Percentiles rank a stretch among this genome's conserved stretches.
phyloP scores from a whole-genome alignment of 106 monocot genomes.

The Dendrobium nobile region DNA sequence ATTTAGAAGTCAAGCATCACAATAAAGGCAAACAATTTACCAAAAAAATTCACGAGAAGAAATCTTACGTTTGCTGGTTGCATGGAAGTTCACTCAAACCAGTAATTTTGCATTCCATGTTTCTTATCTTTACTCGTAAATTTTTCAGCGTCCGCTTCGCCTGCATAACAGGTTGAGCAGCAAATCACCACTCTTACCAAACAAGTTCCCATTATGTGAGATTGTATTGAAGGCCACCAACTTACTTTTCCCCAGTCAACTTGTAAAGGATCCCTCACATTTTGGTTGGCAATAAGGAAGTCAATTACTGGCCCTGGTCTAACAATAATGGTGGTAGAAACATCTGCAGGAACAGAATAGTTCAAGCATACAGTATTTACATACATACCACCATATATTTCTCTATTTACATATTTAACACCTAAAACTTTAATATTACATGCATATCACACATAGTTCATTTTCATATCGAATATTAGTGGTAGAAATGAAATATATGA shows the following conservation, averaged over 20 bases:
- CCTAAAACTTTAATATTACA: too few relatives aligned
- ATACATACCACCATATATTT: too few relatives aligned
- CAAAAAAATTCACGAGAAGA: neutral
- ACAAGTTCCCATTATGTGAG: neutral
- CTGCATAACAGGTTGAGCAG: constrained; percentile 20
- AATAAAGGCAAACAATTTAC: neutral
- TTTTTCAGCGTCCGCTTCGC: constrained; percentile 78
- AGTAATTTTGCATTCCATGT: constrained; percentile 65
- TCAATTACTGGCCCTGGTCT: constrained; percentile 75
- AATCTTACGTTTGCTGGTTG: constrained; percentile 42
- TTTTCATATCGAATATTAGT: too few relatives aligned
- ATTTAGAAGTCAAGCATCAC: neutral
- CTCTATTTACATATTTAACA: too few relatives aligned
- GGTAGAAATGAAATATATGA: too few relatives aligned
- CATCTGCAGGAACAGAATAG: constrained; percentile 36
- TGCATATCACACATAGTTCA: too few relatives aligned
- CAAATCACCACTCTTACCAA: too few relatives aligned
- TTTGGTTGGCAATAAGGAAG: constrained; percentile 76
- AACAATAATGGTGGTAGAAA: constrained; percentile 90
- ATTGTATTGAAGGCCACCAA: neutral
- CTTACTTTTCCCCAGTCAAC: constrained; percentile 83
- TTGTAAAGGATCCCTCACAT: constrained; percentile 37
- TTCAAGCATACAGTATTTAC: neutral
- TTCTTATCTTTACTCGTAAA: constrained; percentile 51
- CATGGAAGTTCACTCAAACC: constrained; percentile 75